Conservation (phyloP, 1,284 basidiomycete species). For the Agaricales sp. region DNA sequence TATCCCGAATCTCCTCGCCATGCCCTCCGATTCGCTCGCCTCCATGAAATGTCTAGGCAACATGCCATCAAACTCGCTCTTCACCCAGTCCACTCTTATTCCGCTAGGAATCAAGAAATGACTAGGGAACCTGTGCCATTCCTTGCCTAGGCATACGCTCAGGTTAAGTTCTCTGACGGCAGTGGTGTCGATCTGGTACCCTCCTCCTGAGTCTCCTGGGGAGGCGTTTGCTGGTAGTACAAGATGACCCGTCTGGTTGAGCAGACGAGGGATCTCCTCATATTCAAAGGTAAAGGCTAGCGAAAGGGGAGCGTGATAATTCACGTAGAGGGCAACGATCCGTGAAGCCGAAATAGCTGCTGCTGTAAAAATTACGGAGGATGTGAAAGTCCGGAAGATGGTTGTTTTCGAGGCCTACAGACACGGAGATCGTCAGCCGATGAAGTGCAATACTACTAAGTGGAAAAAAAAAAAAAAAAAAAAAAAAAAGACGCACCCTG, state of each 20-base stretch:
- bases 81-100: constrained; percentile 77
- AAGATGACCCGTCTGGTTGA: constrained; percentile 63
- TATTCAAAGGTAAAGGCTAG: constrained; percentile 67
- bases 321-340: constrained; percentile 72
- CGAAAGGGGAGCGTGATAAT: constrained; percentile 87
- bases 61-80: constrained; percentile 84
- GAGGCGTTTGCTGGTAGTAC: constrained; percentile 27
- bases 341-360: constrained; percentile 70
- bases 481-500: constrained; percentile 38
- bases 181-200: constrained; percentile 57
- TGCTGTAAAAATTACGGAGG: constrained; percentile 56
- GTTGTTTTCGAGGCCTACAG: constrained; percentile 71
- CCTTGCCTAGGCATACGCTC: constrained; percentile 84
- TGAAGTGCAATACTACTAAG: constrained; percentile 4
- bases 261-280: constrained; percentile 71
- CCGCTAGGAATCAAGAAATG: constrained; percentile 84
- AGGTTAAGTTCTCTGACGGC: constrained; percentile 65
- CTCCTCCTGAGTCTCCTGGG: constrained; percentile 34
- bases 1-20: constrained; percentile 24
- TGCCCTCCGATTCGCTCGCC: constrained; percentile 13
- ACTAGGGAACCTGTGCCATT: constrained; percentile 94
- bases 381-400: constrained; percentile 71
- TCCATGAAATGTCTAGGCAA: constrained; percentile 75
- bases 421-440: constrained; percentile 8
- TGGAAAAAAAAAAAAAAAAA: constrained; percentile 4